phyloP scores from a whole-genome alignment of 495 filamentous ascomycete genomes.

The Talaromyces adpressus region DNA sequence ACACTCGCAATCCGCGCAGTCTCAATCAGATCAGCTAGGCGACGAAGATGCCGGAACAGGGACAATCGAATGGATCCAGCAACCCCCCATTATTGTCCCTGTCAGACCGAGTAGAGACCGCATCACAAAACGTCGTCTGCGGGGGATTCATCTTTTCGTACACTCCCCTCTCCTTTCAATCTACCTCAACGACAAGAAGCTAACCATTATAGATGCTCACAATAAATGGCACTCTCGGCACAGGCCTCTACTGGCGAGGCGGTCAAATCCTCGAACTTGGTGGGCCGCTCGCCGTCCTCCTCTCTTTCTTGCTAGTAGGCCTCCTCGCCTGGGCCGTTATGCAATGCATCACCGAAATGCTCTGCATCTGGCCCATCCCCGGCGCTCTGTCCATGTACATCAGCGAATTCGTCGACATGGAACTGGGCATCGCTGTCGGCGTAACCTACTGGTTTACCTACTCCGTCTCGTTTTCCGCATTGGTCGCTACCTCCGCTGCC shows the following conservation, averaged over 20 bases:
- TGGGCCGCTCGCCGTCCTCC: constrained; percentile 33
- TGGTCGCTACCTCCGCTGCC: constrained; percentile 31
- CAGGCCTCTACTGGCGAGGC: constrained; percentile 39
- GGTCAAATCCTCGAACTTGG: constrained; percentile 35
- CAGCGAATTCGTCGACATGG: constrained; percentile 39
- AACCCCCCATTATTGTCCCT: not conserved
- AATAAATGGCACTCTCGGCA: constrained; percentile 38
- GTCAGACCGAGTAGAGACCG: constrained; percentile 3
- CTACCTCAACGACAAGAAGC: too few relatives aligned
- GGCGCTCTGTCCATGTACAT: constrained; percentile 40
- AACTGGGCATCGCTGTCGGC: constrained; percentile 39
- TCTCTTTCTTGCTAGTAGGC: constrained; percentile 37
- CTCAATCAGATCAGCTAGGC: not conserved
- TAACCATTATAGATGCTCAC: constrained; percentile 44
- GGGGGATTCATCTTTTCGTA: constrained; percentile 39
- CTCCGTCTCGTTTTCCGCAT: constrained; percentile 30
- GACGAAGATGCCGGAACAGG: not conserved
- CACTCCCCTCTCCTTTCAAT: constrained; percentile 4
- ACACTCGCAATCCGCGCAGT: not conserved
- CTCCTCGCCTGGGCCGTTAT: constrained; percentile 35
- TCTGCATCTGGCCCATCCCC: constrained; percentile 41
- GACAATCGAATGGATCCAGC: not conserved
- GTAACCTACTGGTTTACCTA: constrained; percentile 45
- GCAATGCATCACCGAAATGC: constrained; percentile 43
- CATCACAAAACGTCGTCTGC: constrained; percentile 20